Percentiles rank a stretch among this genome's conserved stretches.
Conservation (phyloP, 768 basidiomycete species). For the Hemileccinum impolitum region DNA sequence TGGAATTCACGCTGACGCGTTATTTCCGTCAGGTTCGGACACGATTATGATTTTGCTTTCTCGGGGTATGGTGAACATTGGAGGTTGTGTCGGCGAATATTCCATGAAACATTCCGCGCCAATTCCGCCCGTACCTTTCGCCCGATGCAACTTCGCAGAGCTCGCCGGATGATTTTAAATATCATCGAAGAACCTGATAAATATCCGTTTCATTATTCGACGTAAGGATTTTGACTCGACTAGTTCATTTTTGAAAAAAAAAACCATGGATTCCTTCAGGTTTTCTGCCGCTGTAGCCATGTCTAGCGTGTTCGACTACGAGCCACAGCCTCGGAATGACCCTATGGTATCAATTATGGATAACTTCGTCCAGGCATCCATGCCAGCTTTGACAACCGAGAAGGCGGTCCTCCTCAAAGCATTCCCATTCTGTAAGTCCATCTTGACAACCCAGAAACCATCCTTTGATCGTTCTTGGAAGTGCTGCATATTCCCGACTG, state of each 20-base stretch:
- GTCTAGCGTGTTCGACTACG: conserved; percentile 14
- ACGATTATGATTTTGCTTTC: conserved; percentile 1
- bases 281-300: conserved; percentile 31
- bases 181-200: conserved; percentile 6
- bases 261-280: conserved; percentile 11
- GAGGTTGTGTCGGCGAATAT: conserved; percentile 18
- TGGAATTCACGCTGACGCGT: no score
- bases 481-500: conserved; percentile 26
- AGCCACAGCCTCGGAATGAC: conserved; percentile 8
- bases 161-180: conserved; percentile 9
- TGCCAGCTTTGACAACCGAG: conserved; percentile 1
- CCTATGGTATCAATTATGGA: conserved; percentile 5
- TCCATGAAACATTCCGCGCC: conserved; percentile 16
- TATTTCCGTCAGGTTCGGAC: conserved; percentile 4
- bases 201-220: conserved; percentile 7
- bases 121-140: conserved; percentile 4
- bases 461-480: background rate
- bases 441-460: background rate
- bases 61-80: conserved; percentile 5
- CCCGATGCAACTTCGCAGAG: conserved; percentile 13
- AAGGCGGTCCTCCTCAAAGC: conserved; percentile 1
- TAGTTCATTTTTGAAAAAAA: background rate
- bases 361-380: background rate
- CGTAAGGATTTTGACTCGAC: background rate
- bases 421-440: conserved; percentile 16